phyloP scores from a whole-genome alignment of 495 filamentous ascomycete species.

The Platismatia glauca region DNA sequence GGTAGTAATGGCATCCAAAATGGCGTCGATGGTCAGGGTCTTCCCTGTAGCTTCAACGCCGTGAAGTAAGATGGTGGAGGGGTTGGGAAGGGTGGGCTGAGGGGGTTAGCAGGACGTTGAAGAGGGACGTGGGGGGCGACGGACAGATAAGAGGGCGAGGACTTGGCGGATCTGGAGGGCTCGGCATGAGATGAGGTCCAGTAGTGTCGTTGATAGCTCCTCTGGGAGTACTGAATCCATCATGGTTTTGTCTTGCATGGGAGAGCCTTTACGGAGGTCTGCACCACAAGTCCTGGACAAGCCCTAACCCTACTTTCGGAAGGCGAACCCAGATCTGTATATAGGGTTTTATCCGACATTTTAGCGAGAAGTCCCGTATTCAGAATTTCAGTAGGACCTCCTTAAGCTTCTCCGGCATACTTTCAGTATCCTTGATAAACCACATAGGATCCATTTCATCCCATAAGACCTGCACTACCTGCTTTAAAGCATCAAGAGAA shows the following conservation, averaged over 20 bases:
- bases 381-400: too few relatives aligned
- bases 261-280: too few relatives aligned
- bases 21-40: slow-evolving; percentile 53
- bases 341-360: too few relatives aligned
- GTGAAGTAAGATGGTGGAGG: slow-evolving; percentile 58
- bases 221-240: background rate
- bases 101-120: background rate
- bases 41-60: slow-evolving; percentile 94
- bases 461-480: too few relatives aligned
- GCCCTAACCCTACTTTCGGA: too few relatives aligned
- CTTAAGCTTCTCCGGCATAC: too few relatives aligned
- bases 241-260: background rate
- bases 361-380: too few relatives aligned
- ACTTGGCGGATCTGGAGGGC: slow-evolving; percentile 55
- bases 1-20: slow-evolving; percentile 48
- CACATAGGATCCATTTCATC: too few relatives aligned
- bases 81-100: background rate
- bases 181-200: slow-evolving; percentile 45
- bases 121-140: slow-evolving; percentile 17
- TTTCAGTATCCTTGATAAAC: too few relatives aligned
- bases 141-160: slow-evolving; percentile 51
- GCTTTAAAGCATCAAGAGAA: too few relatives aligned
- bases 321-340: too few relatives aligned
- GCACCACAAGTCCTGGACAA: too few relatives aligned
- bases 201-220: background rate